Conservation (phyloP, 78 protist species). For the Pigoraptor vietnamica region DNA sequence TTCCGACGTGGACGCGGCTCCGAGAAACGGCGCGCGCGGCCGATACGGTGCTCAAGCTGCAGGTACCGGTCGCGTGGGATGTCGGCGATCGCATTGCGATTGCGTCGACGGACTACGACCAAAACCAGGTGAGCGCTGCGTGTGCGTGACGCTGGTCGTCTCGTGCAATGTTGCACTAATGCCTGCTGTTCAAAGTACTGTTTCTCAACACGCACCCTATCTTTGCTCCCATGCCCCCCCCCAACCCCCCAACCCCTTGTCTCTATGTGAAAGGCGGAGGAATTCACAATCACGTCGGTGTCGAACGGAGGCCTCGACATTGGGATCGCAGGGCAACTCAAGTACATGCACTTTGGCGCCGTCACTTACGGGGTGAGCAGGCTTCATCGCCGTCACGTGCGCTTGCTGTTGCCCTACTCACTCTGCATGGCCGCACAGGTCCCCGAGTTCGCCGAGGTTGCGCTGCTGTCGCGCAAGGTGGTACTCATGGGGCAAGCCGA, state of each 20-base stretch:
- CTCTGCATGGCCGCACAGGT: too few species aligned
- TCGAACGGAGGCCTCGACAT: background rate
- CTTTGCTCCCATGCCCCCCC: too few species aligned
- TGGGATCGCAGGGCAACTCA: background rate
- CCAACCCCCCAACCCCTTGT: too few species aligned
- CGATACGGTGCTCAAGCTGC: background rate
- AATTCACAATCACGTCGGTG: background rate
- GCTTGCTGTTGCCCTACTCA: too few species aligned
- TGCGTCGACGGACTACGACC: background rate
- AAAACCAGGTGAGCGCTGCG: background rate
- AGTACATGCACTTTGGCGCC: background rate
- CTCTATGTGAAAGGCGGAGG: too few species aligned
- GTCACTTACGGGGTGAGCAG: background rate
- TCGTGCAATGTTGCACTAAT: too few species aligned
- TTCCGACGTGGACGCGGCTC: background rate
- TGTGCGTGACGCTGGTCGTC: background rate
- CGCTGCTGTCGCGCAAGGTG: background rate
- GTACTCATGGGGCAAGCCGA: background rate
- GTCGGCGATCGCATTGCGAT: background rate
- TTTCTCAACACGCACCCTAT: too few species aligned
- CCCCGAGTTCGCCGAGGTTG: background rate
- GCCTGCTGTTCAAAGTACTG: too few species aligned
- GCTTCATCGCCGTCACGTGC: background rate
- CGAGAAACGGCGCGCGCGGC: background rate
- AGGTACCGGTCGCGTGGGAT: background rate